Base-by-base conservation (phyloP, 2,329 filamentous ascomycete genomes). In the Aureobasidium sp. region DNA sequence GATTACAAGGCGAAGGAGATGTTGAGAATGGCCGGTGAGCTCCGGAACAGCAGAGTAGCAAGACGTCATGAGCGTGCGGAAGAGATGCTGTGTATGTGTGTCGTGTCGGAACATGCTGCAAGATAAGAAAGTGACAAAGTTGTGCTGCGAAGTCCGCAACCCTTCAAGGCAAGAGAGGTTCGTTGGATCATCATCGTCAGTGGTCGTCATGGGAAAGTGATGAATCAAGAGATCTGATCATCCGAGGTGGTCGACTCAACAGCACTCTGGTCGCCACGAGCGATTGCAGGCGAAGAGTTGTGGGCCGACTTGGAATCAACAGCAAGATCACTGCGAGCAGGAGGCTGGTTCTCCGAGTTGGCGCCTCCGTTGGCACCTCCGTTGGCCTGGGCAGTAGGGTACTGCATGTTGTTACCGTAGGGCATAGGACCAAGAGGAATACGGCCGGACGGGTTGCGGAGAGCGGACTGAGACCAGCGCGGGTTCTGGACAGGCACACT, bases 401-500 rank as follows among this genome's bases (percentile, higher is more conserved):
- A 61, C 62, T 70, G 69, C 30, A 65, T 53, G 60, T 63, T 66
- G 62, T 59, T 64, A 57, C 64, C 65, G 65, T 67, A 68, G 29
- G 69, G 68, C 54, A 69, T 65, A 64, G 66, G 63, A 63, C 53
- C 63, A 36, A 68, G 64, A 16, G 67, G 64, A 57, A 60, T 63
- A 49, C 66, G 66, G 34, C 63, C 66, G 32, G 67, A 62, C n/a
- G 65, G 45, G 14, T 65, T 64, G 59, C 67, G 67, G 30, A 64
- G 64, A 42, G 64, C 66, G 32, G 71, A 71, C 49, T 73, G 71
- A 61, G 70, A 69, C 69, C 70, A 74, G 59, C 70, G 69, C 68
- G 73, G 71, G 57, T 67, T 68, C 53, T 71, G 68, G 59, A 72
- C 67, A 16, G 71, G 70, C 27, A 71, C 68, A 45, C 66, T 64